These are phyloP conservation scores for Aechmea fasciata DNA, from an alignment of 176 grass and related monocot genomes.

Conservation along the genomic window DNA sequence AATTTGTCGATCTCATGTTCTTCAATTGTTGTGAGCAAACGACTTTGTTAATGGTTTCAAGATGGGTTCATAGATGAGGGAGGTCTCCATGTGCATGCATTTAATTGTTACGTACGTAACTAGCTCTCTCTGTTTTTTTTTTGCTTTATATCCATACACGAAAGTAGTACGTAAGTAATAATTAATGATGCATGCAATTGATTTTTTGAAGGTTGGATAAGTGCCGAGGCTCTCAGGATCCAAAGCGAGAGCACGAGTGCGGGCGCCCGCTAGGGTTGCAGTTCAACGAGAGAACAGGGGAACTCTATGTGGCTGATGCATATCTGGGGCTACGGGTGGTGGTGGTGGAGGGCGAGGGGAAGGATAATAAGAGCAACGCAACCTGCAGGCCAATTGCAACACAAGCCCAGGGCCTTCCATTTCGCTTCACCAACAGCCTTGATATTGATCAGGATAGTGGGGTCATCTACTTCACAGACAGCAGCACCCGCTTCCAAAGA, in stretches of 20 bases:
- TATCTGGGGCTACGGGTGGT: conserved; percentile 52
- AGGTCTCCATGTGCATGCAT: too few relatives aligned
- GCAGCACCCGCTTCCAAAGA: conserved; percentile 43
- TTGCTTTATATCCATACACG: too few relatives aligned
- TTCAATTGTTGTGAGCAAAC: too few relatives aligned
- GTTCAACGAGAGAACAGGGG: conserved; percentile 29
- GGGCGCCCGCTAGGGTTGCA: conserved; percentile 65
- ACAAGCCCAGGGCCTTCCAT: conserved; percentile 9
- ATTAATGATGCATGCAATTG: background rate
- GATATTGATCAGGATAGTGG: conserved; percentile 56
- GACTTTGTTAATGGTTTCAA: too few relatives aligned
- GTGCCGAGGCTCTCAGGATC: conserved; percentile 51
- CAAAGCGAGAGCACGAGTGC: conserved; percentile 46
- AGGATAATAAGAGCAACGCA: conserved; percentile 1
- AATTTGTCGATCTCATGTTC: too few relatives aligned
- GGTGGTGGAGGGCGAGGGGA: background rate
- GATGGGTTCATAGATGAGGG: too few relatives aligned
- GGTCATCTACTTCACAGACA: conserved; percentile 67
- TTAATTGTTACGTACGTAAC: background rate
- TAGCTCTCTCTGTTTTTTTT: background rate
- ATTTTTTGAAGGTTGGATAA: conserved; percentile 35
- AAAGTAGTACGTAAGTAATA: too few relatives aligned
- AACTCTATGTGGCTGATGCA: conserved; percentile 55
- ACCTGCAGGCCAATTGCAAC: conserved; percentile 30
- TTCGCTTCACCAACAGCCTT: conserved; percentile 53